Evolutionary conservation across 2,329 filamentous ascomycete species (phyloP), one percentile per base, ranked within the genome.

Genomic region (Penicillium decumbens): DNA sequence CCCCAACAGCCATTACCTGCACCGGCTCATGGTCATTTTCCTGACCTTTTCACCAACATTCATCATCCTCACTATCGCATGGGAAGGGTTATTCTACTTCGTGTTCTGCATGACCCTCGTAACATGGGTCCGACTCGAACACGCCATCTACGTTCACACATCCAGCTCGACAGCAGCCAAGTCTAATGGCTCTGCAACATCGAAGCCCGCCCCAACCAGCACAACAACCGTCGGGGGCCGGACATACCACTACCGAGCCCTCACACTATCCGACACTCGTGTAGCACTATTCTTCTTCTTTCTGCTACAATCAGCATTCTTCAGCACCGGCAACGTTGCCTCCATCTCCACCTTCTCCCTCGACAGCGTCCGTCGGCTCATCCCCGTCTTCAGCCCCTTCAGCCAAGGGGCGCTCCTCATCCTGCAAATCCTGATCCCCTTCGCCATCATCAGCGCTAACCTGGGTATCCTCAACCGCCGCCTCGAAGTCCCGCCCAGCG

Each of bases 41-140:
- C 77, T 98, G 42, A 88, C 91, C 4, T 97, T 95, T 66, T 87
- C 92, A 0, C 93, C 93, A 0, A 87, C 87, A 1, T 98, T 97
- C 71, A 87, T 98, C 65, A 92, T 98, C 63, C 81, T 98, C 43
- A 95, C 91, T 6, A 96, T 97, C 60, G 96, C 92, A 0, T 98
- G 95, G 72, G 93, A 98, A 70, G 92, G 92, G 0, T 78, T 98
- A 2, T 98, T 98, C 70, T 98, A 97, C 71, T 82, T 96, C 51
- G 83, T 86, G 9, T 98, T 96, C 71, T 90, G 85, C 64, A 75
- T 87, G 46, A 88, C 85, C 20, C 75, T 98, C 4, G 78, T 95
- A 44, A 84, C 85, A 47, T 98, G 93, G 93, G 88, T 96, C 29
- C 83, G 85, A n/a, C 78, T 98, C 1, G 93, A 98, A 69, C 87